Conservation (phyloP, 345 rosid genomes). For the Moringa oleifera region DNA sequence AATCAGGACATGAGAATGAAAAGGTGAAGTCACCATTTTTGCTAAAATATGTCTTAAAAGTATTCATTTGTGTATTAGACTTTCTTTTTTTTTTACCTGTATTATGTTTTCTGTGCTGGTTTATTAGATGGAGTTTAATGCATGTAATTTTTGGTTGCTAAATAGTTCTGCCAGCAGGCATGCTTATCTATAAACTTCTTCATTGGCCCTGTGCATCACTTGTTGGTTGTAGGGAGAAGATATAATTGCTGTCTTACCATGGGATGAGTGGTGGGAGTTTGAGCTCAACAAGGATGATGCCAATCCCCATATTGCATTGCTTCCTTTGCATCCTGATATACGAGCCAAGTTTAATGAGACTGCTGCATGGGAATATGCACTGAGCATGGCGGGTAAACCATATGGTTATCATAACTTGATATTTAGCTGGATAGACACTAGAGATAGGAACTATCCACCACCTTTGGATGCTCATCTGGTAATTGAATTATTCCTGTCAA, state of each 20-base stretch:
- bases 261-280: slow-evolving; percentile 99
- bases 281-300: slow-evolving; percentile 87
- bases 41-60: background rate
- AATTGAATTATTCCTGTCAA: slow-evolving; percentile 15
- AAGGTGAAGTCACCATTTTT: slow-evolving; percentile 36
- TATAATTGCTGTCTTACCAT: slow-evolving; percentile 68
- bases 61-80: no score
- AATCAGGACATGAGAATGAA: slow-evolving; percentile 95
- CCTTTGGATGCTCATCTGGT: slow-evolving; percentile 96
- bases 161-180: no score
- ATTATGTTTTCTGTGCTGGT: no score
- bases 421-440: slow-evolving; percentile 98
- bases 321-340: slow-evolving; percentile 83
- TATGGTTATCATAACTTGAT: slow-evolving; percentile 98
- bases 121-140: no score
- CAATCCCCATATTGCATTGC: slow-evolving; percentile 86
- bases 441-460: slow-evolving; percentile 81
- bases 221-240: slow-evolving; percentile 68
- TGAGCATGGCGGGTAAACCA: slow-evolving; percentile 79
- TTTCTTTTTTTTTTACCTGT: no score
- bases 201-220: background rate
- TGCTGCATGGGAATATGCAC: slow-evolving; percentile 96
- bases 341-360: slow-evolving; percentile 88
- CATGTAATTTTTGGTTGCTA: background rate
- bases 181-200: no score